Evolutionary conservation across 1,284 basidiomycete species (phyloP), one percentile per base, ranked within the genome.

Genomic region (Naganishia albida): DNA sequence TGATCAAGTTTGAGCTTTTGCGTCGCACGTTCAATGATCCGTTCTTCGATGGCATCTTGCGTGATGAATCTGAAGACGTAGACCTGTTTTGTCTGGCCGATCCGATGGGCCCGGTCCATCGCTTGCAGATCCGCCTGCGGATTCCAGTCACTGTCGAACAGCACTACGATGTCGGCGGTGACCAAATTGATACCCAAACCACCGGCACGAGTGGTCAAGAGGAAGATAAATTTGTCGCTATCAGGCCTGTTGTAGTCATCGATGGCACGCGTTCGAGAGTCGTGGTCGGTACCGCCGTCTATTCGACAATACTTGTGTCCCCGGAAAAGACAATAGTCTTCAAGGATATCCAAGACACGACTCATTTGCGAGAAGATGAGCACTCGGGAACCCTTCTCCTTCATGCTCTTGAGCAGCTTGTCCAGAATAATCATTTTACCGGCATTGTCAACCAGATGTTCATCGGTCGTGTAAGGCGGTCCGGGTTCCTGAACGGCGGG

Each of bases 71-170:
- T 84, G 83, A 94, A 99, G 1, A 99, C 96, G 74, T 95, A 96
- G 20, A 98, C 95, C 79, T 99, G 95, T 80, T 98, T 98, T 56
- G 91, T 98, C 81, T 98, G 96, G 2, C 95, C 95, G 69, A 99
- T 98, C 71, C 95, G 91, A 80, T 99, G 95, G 0, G 95, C 95
- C 70, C 95, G 90, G 77, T 99, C 95, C 96, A 99, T 98, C 7
- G 96, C 96, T 78, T 99, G 96, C 64, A 99, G 78, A 82, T 99
- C 96, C 3, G 95, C 95, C 80, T 99, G 95, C 1, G 96, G 95
- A 78, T 99, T 99, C 95, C 95, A 99, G 79, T 99, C 96, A 69
- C 88, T 91, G 75, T 99, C 96, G 71, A 98, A 99, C n/a, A 99
- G 82, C 0, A 99, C 88, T 52, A 99, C 95, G 63, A 97, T 85